A percentile compares a stretch with the other conserved stretches of the same genome.
phyloP scores from a whole-genome alignment of 768 basidiomycete genomes.

The Kwoniella sp. region DNA sequence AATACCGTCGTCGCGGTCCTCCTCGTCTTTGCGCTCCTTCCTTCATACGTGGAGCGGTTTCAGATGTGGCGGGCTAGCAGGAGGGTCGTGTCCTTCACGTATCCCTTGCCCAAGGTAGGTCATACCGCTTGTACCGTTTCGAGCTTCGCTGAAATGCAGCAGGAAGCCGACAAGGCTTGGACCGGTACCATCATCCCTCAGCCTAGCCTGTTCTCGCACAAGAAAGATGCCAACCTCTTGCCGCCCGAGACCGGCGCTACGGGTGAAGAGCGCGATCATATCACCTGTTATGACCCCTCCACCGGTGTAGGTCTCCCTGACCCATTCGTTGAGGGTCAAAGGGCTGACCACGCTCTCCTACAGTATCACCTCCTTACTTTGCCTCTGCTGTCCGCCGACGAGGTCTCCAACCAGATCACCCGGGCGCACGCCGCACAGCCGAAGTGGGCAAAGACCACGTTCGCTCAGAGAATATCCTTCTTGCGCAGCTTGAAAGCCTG shows the following conservation, averaged over 20 bases:
- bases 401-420: constrained; percentile 70
- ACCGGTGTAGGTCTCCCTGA: constrained; percentile 56
- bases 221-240: constrained; percentile 20
- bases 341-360: not conserved
- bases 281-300: constrained; percentile 89
- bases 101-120: constrained; percentile 59
- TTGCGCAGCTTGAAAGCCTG: constrained; percentile 83
- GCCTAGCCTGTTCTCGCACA: constrained; percentile 41
- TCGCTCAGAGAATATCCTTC: constrained; percentile 73
- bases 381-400: constrained; percentile 66
- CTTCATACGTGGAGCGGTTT: constrained; percentile 65
- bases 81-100: constrained; percentile 62
- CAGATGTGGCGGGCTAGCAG: constrained; percentile 71
- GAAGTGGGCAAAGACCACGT: constrained; percentile 69
- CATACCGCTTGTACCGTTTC: not conserved
- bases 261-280: constrained; percentile 55
- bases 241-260: constrained; percentile 19
- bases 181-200: constrained; percentile 21
- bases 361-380: constrained; percentile 69
- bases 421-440: constrained; percentile 65
- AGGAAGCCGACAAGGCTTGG: constrained; percentile 35
- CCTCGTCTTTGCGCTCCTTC: constrained; percentile 62
- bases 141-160: not conserved
- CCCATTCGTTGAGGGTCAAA: not conserved
- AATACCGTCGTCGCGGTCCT: constrained; percentile 59